Percentiles rank a stretch among this genome's conserved stretches.
These are phyloP conservation scores for Auricularia cornea DNA, from an alignment of 768 basidiomycete genomes.

Conservation along the genomic window DNA sequence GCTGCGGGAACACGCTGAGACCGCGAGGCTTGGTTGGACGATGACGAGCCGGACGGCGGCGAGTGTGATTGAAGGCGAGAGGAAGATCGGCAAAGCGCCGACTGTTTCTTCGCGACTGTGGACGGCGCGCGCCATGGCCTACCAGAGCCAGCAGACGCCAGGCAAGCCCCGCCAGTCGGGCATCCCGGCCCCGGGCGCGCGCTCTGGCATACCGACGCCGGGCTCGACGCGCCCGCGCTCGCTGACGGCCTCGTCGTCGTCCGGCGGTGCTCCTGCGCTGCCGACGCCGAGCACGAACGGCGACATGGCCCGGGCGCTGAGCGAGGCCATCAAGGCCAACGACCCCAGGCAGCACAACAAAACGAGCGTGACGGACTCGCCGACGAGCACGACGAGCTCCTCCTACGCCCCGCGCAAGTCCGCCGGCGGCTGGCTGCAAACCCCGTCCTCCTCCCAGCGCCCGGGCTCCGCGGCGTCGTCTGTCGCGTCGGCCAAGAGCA, in stretches of 20 bases:
- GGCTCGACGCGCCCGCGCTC: conserved; percentile 43
- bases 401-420: neutral
- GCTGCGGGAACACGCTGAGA: no score
- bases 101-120: neutral
- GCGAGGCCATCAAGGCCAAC: conserved; percentile 71
- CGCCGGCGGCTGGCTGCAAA: conserved; percentile 4
- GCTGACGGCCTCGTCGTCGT: conserved; percentile 1
- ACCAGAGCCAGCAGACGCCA: neutral
- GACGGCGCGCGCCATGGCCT: neutral
- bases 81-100: no score
- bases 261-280: conserved; percentile 32
- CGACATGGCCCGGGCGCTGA: conserved; percentile 55
- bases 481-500: conserved; percentile 27
- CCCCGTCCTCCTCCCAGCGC: conserved; percentile 40
- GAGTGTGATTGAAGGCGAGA: no score
- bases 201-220: conserved; percentile 24
- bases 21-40: no score
- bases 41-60: no score
- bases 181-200: conserved; percentile 65
- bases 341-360: conserved; percentile 66
- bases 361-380: conserved; percentile 28
- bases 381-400: conserved; percentile 32
- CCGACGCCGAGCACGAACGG: conserved; percentile 18
- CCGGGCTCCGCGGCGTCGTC: conserved; percentile 57
- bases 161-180: conserved; percentile 16